These are phyloP conservation scores for Alternaria angustiovoidea DNA, from an alignment of 2,329 filamentous ascomycete genomes.

Conservation along the genomic window DNA sequence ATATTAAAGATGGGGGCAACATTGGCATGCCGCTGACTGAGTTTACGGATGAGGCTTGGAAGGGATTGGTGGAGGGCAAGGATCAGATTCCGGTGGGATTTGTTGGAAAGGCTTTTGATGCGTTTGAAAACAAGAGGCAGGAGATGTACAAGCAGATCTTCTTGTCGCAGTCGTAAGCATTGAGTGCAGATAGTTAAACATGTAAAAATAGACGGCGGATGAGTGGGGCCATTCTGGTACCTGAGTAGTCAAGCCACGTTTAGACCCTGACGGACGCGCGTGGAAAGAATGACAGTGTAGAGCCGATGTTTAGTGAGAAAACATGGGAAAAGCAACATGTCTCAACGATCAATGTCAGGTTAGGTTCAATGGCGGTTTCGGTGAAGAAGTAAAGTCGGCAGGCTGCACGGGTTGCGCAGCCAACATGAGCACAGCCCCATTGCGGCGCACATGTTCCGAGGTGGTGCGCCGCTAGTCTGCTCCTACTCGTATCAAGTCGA, in stretches of 20 bases:
- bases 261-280: not conserved
- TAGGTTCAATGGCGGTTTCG: not conserved
- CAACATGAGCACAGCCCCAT: conserved; percentile 28
- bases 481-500: conserved; percentile 18
- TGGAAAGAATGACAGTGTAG: not conserved
- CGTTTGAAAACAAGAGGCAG: conserved; percentile 60
- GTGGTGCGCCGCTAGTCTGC: conserved; percentile 18
- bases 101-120: conserved; percentile 52
- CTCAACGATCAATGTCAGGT: not conserved
- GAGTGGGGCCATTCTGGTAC: conserved; percentile 2
- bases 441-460: conserved; percentile 26
- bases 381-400: conserved; percentile 1
- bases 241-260: not conserved
- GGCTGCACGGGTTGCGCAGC: conserved; percentile 2
- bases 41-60: conserved; percentile 61
- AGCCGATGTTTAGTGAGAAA: not conserved
- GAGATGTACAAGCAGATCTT: conserved; percentile 41
- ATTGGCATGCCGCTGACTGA: conserved; percentile 64
- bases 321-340: not conserved
- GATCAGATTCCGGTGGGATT: conserved; percentile 63
- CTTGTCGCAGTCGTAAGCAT: not conserved
- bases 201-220: not conserved
- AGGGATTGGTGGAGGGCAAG: conserved; percentile 55
- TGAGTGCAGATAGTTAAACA: too few relatives aligned
- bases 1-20: conserved; percentile 58